Conservation (phyloP, 148 eudicot genomes). For the Chenopodium suecicum region DNA sequence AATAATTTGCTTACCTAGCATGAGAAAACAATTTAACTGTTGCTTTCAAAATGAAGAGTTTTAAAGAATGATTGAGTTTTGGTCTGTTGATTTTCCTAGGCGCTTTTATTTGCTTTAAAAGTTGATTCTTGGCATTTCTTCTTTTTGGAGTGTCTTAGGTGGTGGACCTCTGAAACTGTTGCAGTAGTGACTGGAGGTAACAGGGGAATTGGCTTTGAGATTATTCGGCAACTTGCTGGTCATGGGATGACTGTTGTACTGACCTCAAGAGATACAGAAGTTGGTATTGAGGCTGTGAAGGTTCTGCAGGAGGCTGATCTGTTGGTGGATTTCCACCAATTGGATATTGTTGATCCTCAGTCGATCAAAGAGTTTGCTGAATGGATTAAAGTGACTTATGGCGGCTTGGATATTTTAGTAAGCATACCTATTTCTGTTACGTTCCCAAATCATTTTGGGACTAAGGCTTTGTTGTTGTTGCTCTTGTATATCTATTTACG, state of each 20-base stretch:
- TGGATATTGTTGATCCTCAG: slow-evolving; percentile 69
- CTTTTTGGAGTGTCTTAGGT: slow-evolving; percentile 42
- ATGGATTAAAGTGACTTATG: slow-evolving; percentile 61
- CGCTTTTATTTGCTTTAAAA: neutral
- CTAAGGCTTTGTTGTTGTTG: no score
- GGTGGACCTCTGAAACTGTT: slow-evolving; percentile 83
- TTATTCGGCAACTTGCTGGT: slow-evolving; percentile 67
- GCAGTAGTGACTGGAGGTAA: slow-evolving; percentile 95
- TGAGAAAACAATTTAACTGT: neutral
- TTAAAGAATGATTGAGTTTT: neutral
- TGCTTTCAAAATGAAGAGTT: neutral
- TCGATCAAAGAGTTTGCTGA: slow-evolving; percentile 56
- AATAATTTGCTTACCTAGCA: neutral
- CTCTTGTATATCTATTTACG: neutral
- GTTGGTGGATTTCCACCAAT: slow-evolving; percentile 70
- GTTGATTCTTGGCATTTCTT: slow-evolving; percentile 1
- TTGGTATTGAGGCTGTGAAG: slow-evolving; percentile 81
- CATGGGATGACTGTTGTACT: slow-evolving; percentile 79
- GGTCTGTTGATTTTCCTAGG: neutral
- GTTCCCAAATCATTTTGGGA: neutral
- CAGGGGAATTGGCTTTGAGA: slow-evolving; percentile 97
- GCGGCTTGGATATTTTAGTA: slow-evolving; percentile 89
- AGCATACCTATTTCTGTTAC: slow-evolving; percentile 1
- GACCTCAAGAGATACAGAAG: slow-evolving; percentile 68
- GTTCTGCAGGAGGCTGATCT: slow-evolving; percentile 80